phyloP scores from a whole-genome alignment of 768 basidiomycete species.

The Leccinum subtestaceum region DNA sequence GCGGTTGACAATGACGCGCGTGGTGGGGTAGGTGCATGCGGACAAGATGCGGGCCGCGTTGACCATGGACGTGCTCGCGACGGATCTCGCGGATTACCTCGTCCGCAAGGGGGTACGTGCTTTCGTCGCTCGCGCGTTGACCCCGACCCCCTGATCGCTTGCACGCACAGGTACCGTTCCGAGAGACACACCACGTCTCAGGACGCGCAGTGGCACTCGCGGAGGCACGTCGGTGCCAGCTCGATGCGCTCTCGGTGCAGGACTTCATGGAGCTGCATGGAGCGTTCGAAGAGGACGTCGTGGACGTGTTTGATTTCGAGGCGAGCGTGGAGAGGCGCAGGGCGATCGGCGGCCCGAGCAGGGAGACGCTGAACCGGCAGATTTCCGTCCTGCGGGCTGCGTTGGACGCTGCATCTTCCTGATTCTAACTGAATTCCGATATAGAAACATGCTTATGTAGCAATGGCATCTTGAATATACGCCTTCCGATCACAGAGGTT shows the following conservation, averaged over 20 bases:
- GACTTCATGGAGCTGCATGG: conserved; percentile 77
- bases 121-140: neutral
- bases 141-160: neutral
- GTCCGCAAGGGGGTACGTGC: conserved; percentile 92
- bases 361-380: conserved; percentile 81
- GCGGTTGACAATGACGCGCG: neutral
- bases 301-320: conserved; percentile 90
- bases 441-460: too few relatives aligned
- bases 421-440: neutral
- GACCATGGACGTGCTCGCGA: conserved; percentile 97
- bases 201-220: conserved; percentile 95
- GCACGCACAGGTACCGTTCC: conserved; percentile 80
- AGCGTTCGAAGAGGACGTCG: conserved; percentile 80
- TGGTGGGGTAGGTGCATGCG: conserved; percentile 65
- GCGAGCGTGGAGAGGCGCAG: conserved; percentile 89
- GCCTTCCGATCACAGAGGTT: too few relatives aligned
- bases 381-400: conserved; percentile 69
- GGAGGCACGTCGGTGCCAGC: conserved; percentile 74
- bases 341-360: conserved; percentile 90
- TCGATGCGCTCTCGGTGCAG: conserved; percentile 74
- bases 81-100: conserved; percentile 98
- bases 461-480: too few relatives aligned
- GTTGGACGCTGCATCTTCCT: conserved; percentile 32
- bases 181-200: conserved; percentile 97
- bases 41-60: conserved; percentile 88